phyloP scores from a whole-genome alignment of 257 asterid species.

The Ilex aquifolium region DNA sequence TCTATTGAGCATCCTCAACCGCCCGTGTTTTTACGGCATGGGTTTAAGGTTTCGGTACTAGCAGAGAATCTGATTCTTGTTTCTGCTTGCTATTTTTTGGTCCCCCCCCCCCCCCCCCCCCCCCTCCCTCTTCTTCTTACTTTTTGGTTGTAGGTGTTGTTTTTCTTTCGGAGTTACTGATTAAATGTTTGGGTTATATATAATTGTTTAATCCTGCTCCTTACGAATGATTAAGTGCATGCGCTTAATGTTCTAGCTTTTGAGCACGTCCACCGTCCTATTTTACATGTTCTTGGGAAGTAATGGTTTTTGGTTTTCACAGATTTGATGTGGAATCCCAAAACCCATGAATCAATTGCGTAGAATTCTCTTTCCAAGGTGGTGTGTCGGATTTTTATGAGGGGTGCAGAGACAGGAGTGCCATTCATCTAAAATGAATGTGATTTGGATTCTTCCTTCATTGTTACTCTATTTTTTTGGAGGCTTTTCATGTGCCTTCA shows the following conservation, averaged over 20 bases:
- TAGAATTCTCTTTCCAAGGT: constrained; percentile 2
- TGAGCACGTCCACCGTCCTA: not conserved
- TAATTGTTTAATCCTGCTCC: no score
- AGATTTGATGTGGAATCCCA: not conserved
- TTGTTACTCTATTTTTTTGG: constrained; percentile 38
- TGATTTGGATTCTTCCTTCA: constrained; percentile 28
- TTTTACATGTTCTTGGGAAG: not conserved
- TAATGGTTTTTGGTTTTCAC: not conserved
- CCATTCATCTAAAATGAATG: constrained; percentile 35
- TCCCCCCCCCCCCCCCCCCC: no score
- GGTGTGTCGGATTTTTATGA: constrained; percentile 15
- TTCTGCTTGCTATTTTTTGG: not conserved
- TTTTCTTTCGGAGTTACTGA: not conserved
- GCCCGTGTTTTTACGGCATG: not conserved
- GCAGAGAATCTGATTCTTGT: not conserved
- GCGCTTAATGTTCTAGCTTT: not conserved
- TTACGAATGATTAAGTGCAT: no score
- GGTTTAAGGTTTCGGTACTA: not conserved
- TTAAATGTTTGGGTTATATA: not conserved
- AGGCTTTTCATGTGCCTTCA: constrained; percentile 40
- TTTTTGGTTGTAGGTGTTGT: not conserved
- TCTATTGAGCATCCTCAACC: no score
- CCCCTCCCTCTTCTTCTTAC: not conserved
- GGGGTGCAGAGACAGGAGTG: constrained; percentile 16
- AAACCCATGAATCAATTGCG: constrained; percentile 2